Percentiles rank a stretch among this genome's conserved stretches.
These are phyloP conservation scores for Trametes maxima DNA, from an alignment of 768 basidiomycete genomes.

Conservation along the genomic window DNA sequence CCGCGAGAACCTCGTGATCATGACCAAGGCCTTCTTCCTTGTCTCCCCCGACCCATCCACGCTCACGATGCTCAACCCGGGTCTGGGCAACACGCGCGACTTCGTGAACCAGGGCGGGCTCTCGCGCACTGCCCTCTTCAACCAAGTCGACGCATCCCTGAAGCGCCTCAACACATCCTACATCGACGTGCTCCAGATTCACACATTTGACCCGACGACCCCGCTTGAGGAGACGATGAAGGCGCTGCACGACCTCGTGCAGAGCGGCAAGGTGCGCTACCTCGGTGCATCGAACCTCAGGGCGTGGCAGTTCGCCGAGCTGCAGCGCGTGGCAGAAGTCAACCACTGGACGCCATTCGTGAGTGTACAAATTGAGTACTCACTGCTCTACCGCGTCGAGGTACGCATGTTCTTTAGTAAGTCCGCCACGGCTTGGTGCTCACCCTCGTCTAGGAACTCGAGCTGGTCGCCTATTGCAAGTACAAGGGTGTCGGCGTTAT, in stretches of 20 bases:
- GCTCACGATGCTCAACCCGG: not conserved
- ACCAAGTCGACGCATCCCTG: conserved; percentile 39
- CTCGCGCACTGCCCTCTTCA: conserved; percentile 43
- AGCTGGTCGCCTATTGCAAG: conserved; percentile 48
- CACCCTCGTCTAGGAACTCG: conserved; percentile 39
- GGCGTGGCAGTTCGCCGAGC: conserved; percentile 37
- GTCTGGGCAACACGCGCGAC: conserved; percentile 21
- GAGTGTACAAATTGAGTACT: conserved; percentile 59
- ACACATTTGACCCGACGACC: conserved; percentile 41
- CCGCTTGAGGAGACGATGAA: conserved; percentile 51
- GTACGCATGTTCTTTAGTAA: conserved; percentile 27
- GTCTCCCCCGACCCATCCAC: conserved; percentile 18
- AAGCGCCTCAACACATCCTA: conserved; percentile 40
- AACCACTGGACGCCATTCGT: conserved; percentile 56
- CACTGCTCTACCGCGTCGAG: conserved; percentile 57
- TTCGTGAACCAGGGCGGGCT: conserved; percentile 52
- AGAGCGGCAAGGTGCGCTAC: conserved; percentile 52
- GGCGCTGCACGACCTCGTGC: conserved; percentile 51
- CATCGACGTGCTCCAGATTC: conserved; percentile 48
- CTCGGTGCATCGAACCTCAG: conserved; percentile 40
- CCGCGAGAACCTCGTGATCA: conserved; percentile 29
- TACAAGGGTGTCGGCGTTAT: conserved; percentile 55
- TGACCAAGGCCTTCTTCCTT: conserved; percentile 30
- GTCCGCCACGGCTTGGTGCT: not conserved
- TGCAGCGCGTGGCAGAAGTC: conserved; percentile 47